Conservation (phyloP, 495 filamentous ascomycete genomes). For the Aspergillus kassunensis region DNA sequence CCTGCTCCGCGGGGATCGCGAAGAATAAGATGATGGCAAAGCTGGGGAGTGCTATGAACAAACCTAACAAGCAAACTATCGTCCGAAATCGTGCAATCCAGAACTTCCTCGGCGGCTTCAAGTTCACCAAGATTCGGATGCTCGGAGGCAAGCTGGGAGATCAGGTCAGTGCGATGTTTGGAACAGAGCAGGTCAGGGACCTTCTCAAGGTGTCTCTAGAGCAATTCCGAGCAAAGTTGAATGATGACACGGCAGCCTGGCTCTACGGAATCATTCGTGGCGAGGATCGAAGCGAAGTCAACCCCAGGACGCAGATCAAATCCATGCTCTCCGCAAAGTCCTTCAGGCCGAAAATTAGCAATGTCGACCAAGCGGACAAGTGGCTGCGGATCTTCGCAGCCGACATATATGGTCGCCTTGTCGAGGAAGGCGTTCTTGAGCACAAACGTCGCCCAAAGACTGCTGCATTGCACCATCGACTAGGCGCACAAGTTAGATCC, state of each 20-base stretch:
- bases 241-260: conserved; percentile 85
- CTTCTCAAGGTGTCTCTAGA: conserved; percentile 69
- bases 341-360: conserved; percentile 80
- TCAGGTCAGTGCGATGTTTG: conserved; percentile 70
- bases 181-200: conserved; percentile 75
- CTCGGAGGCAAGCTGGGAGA: conserved; percentile 95
- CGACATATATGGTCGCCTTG: conserved; percentile 84
- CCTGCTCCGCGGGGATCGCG: conserved; percentile 84
- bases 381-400: conserved; percentile 93
- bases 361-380: conserved; percentile 71
- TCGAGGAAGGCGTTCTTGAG: conserved; percentile 89
- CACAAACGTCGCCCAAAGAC: conserved; percentile 82
- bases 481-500: conserved; percentile 65
- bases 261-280: conserved; percentile 83
- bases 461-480: conserved; percentile 75
- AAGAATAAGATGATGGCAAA: conserved; percentile 95
- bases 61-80: conserved; percentile 90
- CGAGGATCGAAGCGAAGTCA: conserved; percentile 83
- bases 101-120: conserved; percentile 78
- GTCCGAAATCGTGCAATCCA: conserved; percentile 78
- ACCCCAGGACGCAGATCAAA: conserved; percentile 87
- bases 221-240: conserved; percentile 72
- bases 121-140: conserved; percentile 94
- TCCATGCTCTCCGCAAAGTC: conserved; percentile 98
- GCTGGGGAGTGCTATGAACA: conserved; percentile 82